Percentiles rank a stretch among this genome's conserved stretches.
phyloP scores from a whole-genome alignment of 768 basidiomycete species.

The Trametes punicea region DNA sequence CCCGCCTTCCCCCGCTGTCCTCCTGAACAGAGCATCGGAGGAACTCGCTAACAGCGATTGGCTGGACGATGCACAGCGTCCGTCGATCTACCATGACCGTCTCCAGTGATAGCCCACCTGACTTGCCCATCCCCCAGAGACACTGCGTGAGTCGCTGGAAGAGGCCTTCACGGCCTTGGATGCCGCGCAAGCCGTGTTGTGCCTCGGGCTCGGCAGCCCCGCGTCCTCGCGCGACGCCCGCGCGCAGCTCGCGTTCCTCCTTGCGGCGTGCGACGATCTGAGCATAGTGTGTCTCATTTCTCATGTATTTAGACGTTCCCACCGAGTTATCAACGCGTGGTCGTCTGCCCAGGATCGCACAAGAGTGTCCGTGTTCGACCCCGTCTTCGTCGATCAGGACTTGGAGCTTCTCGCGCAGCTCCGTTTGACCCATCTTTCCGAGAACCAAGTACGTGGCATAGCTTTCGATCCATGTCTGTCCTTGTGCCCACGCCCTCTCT shows the following conservation, averaged over 20 bases:
- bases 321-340: slow-evolving; percentile 16
- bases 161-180: slow-evolving; percentile 16
- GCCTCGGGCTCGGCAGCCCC: slow-evolving; percentile 77
- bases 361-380: slow-evolving; percentile 61
- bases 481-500: not conserved
- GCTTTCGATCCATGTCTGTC: slow-evolving; percentile 4
- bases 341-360: slow-evolving; percentile 40
- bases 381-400: slow-evolving; percentile 68
- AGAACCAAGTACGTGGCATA: slow-evolving; percentile 49
- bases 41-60: slow-evolving; percentile 51
- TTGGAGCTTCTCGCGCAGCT: slow-evolving; percentile 41
- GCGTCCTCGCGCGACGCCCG: slow-evolving; percentile 55
- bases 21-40: slow-evolving; percentile 42
- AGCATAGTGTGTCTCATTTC: slow-evolving; percentile 53
- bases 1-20: slow-evolving; percentile 34
- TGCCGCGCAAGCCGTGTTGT: slow-evolving; percentile 42
- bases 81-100: slow-evolving; percentile 28
- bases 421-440: slow-evolving; percentile 35
- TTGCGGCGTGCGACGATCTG: slow-evolving; percentile 49
- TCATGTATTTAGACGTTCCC: slow-evolving; percentile 13
- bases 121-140: slow-evolving; percentile 18
- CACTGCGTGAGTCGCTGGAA: slow-evolving; percentile 25
- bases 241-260: slow-evolving; percentile 66
- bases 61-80: slow-evolving; percentile 55
- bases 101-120: slow-evolving; percentile 8